Evolutionary conservation across 805 yeast species (phyloP).

Genomic region (Spathaspora boniae): DNA sequence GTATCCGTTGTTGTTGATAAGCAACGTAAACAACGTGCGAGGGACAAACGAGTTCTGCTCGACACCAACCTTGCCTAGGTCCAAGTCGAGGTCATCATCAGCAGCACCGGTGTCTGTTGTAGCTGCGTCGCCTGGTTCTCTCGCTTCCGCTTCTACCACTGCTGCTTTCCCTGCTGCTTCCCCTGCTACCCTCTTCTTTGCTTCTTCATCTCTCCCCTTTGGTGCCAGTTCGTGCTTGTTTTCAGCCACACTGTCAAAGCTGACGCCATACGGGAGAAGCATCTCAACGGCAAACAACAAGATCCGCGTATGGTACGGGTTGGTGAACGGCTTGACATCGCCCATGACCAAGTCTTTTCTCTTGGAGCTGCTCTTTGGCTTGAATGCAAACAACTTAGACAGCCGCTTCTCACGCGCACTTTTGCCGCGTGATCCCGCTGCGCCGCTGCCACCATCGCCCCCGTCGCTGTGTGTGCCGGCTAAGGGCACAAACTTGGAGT

Average conservation of each 20-base stretch:
- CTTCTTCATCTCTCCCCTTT: slow-evolving; percentile 9
- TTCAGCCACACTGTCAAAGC: slow-evolving; percentile 26
- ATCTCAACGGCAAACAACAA: slow-evolving; percentile 27
- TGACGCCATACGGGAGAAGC: slow-evolving; percentile 35
- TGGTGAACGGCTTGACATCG: slow-evolving; percentile 27
- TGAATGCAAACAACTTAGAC: slow-evolving; percentile 21
- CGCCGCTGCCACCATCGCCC: neutral
- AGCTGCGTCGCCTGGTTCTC: slow-evolving; percentile 3
- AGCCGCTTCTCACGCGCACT: slow-evolving; percentile 19
- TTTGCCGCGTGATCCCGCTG: slow-evolving; percentile 5
- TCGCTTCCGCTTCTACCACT: neutral
- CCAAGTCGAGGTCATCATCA: slow-evolving; percentile 18
- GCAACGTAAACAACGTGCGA: slow-evolving; percentile 27
- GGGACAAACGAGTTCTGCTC: slow-evolving; percentile 21
- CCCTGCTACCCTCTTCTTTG: neutral
- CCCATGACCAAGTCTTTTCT: slow-evolving; percentile 14
- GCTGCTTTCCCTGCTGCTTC: neutral
- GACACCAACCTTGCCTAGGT: slow-evolving; percentile 9
- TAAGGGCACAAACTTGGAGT: slow-evolving; percentile 22
- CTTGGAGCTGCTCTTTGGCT: slow-evolving; percentile 16
- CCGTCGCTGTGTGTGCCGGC: neutral
- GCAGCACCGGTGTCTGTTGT: slow-evolving; percentile 10
- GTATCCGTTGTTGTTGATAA: slow-evolving; percentile 30
- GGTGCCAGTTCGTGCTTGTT: slow-evolving; percentile 10
- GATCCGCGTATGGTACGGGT: slow-evolving; percentile 32